Conservation (phyloP, 805 yeast species). For the Blastobotrys terrestris region DNA sequence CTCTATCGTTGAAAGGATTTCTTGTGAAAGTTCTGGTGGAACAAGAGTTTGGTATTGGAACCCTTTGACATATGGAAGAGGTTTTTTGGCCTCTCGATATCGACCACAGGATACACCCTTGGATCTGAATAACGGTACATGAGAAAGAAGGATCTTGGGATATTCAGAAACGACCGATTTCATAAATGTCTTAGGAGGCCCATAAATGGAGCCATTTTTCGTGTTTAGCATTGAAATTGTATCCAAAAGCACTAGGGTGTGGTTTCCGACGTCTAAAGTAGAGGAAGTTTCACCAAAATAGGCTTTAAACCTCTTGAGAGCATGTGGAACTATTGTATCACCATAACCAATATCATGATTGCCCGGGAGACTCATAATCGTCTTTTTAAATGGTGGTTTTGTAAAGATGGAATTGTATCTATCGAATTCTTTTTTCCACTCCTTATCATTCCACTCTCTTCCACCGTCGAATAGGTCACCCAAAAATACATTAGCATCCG, state of each 20-base stretch:
- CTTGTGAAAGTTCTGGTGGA: constrained; percentile 50
- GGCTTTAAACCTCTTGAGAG: constrained; percentile 56
- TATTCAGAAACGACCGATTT: constrained; percentile 21
- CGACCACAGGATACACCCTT: constrained; percentile 64
- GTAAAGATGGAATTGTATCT: constrained; percentile 69
- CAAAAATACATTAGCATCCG: constrained; percentile 70
- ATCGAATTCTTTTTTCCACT: constrained; percentile 63
- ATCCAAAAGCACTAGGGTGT: constrained; percentile 71
- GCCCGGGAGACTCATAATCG: constrained; percentile 62
- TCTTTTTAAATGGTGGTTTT: constrained; percentile 39
- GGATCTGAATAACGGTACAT: constrained; percentile 80
- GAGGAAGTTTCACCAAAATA: constrained; percentile 68
- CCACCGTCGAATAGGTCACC: constrained; percentile 98
- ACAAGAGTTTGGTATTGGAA: constrained; percentile 88
- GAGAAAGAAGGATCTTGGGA: constrained; percentile 60
- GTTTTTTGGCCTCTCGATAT: constrained; percentile 57
- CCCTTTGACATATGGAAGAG: constrained; percentile 69
- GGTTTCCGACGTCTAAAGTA: constrained; percentile 54
- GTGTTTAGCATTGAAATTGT: constrained; percentile 73
- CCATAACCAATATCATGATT: constrained; percentile 98
- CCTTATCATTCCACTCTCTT: constrained; percentile 66
- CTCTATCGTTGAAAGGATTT: constrained; percentile 48
- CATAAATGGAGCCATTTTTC: constrained; percentile 38
- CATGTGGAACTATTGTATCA: constrained; percentile 51
- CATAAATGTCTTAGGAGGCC: constrained; percentile 49